Evolutionary conservation across 768 basidiomycete genomes (phyloP).

Genomic region (Boletales sp.): DNA sequence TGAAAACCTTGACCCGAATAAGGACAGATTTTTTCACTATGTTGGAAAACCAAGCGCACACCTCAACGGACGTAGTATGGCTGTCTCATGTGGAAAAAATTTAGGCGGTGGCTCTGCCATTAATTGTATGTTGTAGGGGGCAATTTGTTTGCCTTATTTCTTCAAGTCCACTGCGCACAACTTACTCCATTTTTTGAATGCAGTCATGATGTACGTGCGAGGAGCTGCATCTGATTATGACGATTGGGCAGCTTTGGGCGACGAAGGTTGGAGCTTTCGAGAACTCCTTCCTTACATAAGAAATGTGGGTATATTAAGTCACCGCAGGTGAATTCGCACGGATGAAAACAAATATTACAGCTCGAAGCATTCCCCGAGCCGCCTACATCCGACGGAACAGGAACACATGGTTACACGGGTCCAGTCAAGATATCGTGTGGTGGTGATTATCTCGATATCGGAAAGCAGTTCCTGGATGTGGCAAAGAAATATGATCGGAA

Average conservation of each 20-base stretch:
- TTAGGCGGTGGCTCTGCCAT: conserved; percentile 63
- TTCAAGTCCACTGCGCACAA: background rate
- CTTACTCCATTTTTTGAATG: background rate
- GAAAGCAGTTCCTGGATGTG: conserved; percentile 44
- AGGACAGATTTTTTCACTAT: no score
- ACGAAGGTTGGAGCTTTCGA: conserved; percentile 59
- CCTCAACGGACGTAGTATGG: conserved; percentile 40
- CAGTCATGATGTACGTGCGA: conserved; percentile 52
- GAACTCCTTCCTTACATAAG: conserved; percentile 54
- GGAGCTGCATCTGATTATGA: conserved; percentile 63
- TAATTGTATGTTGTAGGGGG: conserved; percentile 42
- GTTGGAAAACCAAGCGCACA: conserved; percentile 20
- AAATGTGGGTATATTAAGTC: conserved; percentile 26
- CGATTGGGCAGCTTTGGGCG: conserved; percentile 50
- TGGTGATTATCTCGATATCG: conserved; percentile 10
- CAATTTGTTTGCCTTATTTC: no score
- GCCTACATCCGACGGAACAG: conserved; percentile 21
- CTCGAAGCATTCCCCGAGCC: conserved; percentile 33
- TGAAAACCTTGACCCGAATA: no score
- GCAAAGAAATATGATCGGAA: conserved; percentile 46
- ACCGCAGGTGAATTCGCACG: no score
- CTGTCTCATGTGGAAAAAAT: conserved; percentile 45
- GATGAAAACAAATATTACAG: no score
- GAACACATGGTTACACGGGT: conserved; percentile 35
- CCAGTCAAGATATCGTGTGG: conserved; percentile 27